Evolutionary conservation across 2,329 filamentous ascomycete genomes (phyloP), one percentile per base, ranked within the genome.

Genomic region (Aureobasidium uvarum): DNA sequence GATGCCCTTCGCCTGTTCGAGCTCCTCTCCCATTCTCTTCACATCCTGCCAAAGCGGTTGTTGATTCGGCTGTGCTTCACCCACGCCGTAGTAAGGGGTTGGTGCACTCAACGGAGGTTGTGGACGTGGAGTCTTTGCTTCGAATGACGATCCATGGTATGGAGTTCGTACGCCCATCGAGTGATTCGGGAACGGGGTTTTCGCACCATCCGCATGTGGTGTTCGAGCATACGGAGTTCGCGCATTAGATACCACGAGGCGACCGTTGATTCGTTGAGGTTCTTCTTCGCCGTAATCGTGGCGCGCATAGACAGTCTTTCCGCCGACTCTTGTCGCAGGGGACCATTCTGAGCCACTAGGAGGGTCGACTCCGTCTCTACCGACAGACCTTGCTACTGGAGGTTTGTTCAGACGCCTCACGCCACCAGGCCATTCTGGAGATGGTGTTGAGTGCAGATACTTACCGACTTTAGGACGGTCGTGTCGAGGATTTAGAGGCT

Each of bases 371-470:
- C 20, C 16, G n/a, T 41, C 23, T 8, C 25, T 11, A 13, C 16
- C 5, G 18, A n/a, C 25, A 46, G 5, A 18, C 33, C 64, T 54
- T 38, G 38, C 25, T 13, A 38, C 31, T n/a, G n/a, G 18, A 28
- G 38, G 36, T 41, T 25, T 48, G 56, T 43, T 46, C 36, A 23
- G 20, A 16, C 41, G 45, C 55, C 36, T 55, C 31, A 23, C 16
- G 14, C 31, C 14, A 6, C 50, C 65, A 31, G 65, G 50, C 59
- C 41, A 63, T 7, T 41, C 31, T 14, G 58, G 65, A 33, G 59
- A 63, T 31, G 56, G 56, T 14, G 64, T 66, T 7, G 56, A 38
- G 8, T 55, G 48, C 4, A 66, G 43, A 25, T 63, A 66, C 10
- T 52, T 62, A 14, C 59, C 59, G 39, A 63, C 39, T 41, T 38